A percentile compares a stretch with the other conserved stretches of the same genome.
phyloP scores from a whole-genome alignment of 1,284 basidiomycete species.

The Moesziomyces antarcticus region DNA sequence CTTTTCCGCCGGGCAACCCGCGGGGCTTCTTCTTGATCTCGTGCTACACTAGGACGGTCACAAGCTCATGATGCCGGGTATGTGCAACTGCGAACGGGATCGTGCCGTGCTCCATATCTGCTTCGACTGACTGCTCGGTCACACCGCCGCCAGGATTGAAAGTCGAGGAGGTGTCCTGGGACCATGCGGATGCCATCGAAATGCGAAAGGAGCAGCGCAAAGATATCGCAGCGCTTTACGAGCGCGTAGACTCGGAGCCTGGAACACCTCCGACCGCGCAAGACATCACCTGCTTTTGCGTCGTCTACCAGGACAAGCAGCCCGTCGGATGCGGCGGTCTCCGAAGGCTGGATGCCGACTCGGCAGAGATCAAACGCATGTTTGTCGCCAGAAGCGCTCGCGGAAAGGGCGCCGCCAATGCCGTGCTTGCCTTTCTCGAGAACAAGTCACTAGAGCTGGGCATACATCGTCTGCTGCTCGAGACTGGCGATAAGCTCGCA shows the following conservation, averaged over 20 bases:
- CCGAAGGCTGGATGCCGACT: slow-evolving; percentile 14
- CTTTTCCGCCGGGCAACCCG: too few relatives aligned
- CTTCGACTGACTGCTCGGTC: not conserved
- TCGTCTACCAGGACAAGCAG: slow-evolving; percentile 19
- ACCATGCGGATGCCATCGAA: slow-evolving; percentile 26
- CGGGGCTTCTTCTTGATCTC: too few relatives aligned
- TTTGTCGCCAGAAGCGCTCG: slow-evolving; percentile 30
- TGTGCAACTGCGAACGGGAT: too few relatives aligned
- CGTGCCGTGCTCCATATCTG: too few relatives aligned
- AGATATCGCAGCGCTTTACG: slow-evolving; percentile 25
- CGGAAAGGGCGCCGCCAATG: slow-evolving; percentile 28
- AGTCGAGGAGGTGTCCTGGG: slow-evolving; percentile 19
- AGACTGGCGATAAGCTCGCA: slow-evolving; percentile 30
- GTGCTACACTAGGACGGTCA: too few relatives aligned
- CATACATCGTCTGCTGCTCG: slow-evolving; percentile 20
- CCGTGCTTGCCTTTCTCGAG: slow-evolving; percentile 29
- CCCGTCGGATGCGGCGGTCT: slow-evolving; percentile 36
- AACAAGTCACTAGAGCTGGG: slow-evolving; percentile 15
- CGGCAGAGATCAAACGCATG: slow-evolving; percentile 40
- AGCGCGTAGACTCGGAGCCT: slow-evolving; percentile 26
- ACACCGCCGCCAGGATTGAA: not conserved
- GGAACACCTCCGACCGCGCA: slow-evolving; percentile 20
- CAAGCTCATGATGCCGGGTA: too few relatives aligned
- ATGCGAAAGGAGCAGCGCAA: slow-evolving; percentile 30
- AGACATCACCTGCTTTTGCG: slow-evolving; percentile 32